Base-by-base conservation (phyloP, 352 stramenopile genomes). In the Phytophthora parvispora region DNA sequence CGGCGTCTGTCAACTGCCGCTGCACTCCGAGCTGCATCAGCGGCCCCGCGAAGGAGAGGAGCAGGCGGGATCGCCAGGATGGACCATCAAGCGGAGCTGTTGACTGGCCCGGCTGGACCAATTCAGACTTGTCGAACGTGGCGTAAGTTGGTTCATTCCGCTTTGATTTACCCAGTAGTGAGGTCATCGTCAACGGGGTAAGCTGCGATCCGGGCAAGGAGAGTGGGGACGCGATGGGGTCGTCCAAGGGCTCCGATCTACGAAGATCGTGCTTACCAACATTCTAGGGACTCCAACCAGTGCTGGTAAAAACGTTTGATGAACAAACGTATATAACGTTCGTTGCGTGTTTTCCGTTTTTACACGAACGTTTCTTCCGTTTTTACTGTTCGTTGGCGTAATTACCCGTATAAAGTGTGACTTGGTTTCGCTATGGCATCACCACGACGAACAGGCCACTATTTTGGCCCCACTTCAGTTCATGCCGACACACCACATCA, bases 11-110 rank as follows among this genome's bases (percentile, higher is more conserved):
- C 27, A 86, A 34, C 56, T 80, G 69, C 6, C 67, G 68, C 25
- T 71, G 29, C 22, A 69, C 69, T 54, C 72, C 75, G 12, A 69
- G 34, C 31, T 57, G 31, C 64, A 86, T 80, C 63, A 84, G 49
- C 13, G 68, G 45, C 0, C 54, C 57, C 10, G 78, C 67, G 49
- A 67, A 83, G 9, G 42, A 55, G 63, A 86, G 81, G 38, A 83
- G 43, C 25, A 79, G 50, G 6, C 56, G 64, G 32, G 70, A 82
- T 31, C 52, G 7, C 4, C 25, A 71, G 4, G 70, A 78, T 1
- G 43, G 43, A 31, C 25, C 57, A 54, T 63, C 42, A 9, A 13
- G 29, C 25, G 9, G n/a, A n/a, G n/a, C n/a, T n/a, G n/a, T n/a
- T n/a, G n/a, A n/a, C n/a, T n/a, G 55, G 31, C n/a, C 28, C 20